Evolutionary conservation across 805 yeast species (phyloP).

Genomic region (Pichia californica): DNA sequence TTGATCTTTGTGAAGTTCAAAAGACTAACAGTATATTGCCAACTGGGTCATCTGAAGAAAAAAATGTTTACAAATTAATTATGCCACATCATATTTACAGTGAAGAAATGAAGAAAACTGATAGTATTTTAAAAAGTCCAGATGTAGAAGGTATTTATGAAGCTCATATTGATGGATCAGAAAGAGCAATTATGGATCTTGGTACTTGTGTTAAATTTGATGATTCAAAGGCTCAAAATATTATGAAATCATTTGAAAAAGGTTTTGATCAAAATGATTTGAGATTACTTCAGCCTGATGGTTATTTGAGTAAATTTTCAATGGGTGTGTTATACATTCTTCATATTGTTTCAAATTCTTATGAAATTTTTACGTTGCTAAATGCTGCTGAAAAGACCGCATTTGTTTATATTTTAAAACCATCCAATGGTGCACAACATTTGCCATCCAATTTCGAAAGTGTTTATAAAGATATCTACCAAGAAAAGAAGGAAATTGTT

Average conservation of each 20-base stretch:
- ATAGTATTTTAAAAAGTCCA: constrained; percentile 57
- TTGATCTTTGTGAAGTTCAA: constrained; percentile 50
- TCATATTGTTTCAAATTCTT: constrained; percentile 66
- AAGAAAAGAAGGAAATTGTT: constrained; percentile 40
- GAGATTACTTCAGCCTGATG: constrained; percentile 37
- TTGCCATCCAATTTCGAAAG: constrained; percentile 49
- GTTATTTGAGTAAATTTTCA: constrained; percentile 49
- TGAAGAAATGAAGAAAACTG: constrained; percentile 50
- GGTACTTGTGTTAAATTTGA: constrained; percentile 71
- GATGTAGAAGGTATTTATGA: constrained; percentile 70
- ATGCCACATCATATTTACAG: constrained; percentile 62
- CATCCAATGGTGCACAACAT: constrained; percentile 60
- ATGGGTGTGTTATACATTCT: constrained; percentile 58
- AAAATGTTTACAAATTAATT: constrained; percentile 49
- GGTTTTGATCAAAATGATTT: constrained; percentile 71
- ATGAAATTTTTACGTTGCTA: constrained; percentile 66
- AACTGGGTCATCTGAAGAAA: constrained; percentile 48
- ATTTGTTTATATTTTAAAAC: constrained; percentile 55
- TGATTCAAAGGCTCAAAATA: constrained; percentile 66
- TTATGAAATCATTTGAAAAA: constrained; percentile 77
- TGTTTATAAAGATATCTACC: constrained; percentile 48
- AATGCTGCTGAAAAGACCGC: constrained; percentile 53
- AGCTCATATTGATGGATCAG: constrained; percentile 56
- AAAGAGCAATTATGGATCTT: constrained; percentile 70
- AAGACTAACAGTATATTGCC: constrained; percentile 62